Percentiles rank a stretch among this genome's conserved stretches.
Evolutionary conservation across 2,329 filamentous ascomycete genomes (phyloP).

Genomic region (Penicillium sp.): DNA sequence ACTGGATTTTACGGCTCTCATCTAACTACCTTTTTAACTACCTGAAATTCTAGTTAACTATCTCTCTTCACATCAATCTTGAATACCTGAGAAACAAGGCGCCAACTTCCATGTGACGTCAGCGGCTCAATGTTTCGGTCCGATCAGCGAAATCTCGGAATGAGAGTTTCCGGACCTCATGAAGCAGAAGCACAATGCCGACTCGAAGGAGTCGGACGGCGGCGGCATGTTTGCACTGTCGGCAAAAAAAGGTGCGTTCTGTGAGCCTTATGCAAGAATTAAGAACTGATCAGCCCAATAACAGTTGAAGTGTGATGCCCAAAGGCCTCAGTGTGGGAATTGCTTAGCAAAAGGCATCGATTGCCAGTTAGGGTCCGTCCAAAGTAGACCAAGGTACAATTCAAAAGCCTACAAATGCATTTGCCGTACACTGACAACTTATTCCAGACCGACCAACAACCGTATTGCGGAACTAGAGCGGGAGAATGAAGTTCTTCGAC

Average conservation of each 20-base stretch:
- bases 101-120: not conserved
- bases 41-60: too few species aligned
- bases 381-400: slow-evolving; percentile 26
- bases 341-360: slow-evolving; percentile 47
- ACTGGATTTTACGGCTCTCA: too few species aligned
- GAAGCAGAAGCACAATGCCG: slow-evolving; percentile 17
- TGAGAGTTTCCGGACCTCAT: slow-evolving; percentile 5
- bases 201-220: slow-evolving; percentile 19
- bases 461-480: slow-evolving; percentile 25
- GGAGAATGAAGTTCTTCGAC: slow-evolving; percentile 26
- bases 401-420: not conserved
- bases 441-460: slow-evolving; percentile 27
- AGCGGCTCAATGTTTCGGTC: not conserved
- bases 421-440: not conserved
- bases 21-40: too few species aligned
- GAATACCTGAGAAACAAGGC: not conserved
- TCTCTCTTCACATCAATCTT: not conserved
- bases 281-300: not conserved
- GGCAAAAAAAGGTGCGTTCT: slow-evolving; percentile 32
- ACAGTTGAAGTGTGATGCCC: slow-evolving; percentile 51
- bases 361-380: slow-evolving; percentile 43
- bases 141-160: slow-evolving; percentile 3
- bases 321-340: slow-evolving; percentile 46
- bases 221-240: slow-evolving; percentile 40
- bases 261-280: too few species aligned